A percentile compares a stretch with the other conserved stretches of the same genome.
phyloP scores from a whole-genome alignment of 1,284 basidiomycete species.

The Ceraceosorus guamensis region DNA sequence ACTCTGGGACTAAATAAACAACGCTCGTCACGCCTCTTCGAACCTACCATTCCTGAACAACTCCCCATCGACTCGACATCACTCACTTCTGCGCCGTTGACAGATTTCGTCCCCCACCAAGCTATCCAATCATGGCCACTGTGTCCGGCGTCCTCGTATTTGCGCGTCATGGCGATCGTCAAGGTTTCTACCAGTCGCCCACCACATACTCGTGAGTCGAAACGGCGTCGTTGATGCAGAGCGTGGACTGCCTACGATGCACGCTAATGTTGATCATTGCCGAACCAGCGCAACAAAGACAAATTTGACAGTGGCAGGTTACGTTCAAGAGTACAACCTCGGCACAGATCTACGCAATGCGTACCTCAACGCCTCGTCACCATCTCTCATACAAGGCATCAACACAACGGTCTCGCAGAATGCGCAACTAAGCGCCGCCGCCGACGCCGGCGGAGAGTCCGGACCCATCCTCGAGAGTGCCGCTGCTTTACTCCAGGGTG shows the following conservation, averaged over 20 bases:
- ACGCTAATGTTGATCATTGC: neutral
- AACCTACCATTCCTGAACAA: no score
- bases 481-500: conserved; percentile 50
- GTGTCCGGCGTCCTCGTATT: conserved; percentile 71
- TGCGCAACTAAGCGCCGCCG: conserved; percentile 22
- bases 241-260: no score
- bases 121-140: neutral
- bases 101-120: no score
- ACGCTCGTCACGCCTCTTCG: no score
- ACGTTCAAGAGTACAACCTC: conserved; percentile 60
- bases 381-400: conserved; percentile 58
- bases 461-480: conserved; percentile 69
- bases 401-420: conserved; percentile 19
- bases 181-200: conserved; percentile 46
- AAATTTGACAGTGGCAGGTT: conserved; percentile 67
- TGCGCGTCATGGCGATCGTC: conserved; percentile 74
- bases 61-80: no score
- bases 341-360: conserved; percentile 62
- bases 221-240: no score
- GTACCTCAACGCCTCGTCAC: conserved; percentile 60
- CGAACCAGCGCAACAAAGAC: conserved; percentile 56
- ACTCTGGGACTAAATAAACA: no score
- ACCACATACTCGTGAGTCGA: conserved; percentile 54
- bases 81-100: no score
- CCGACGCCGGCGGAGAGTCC: conserved; percentile 66